Evolutionary conservation across 371 early-diverging fungal genomes (phyloP).

Genomic region (Dichotomocladium elegans): DNA sequence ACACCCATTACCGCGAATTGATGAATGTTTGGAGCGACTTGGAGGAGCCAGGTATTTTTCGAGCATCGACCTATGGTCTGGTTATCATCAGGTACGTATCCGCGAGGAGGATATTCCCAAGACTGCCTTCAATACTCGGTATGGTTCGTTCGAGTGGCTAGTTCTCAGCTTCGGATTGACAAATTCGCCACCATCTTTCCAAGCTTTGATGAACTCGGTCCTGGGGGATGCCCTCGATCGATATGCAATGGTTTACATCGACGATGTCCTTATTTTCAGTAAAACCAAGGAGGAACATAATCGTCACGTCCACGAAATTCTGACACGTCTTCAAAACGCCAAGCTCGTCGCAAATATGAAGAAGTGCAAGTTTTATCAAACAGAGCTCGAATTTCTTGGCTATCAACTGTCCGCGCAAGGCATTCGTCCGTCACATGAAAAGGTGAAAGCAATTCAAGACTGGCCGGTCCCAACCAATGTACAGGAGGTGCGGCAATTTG

Average conservation of each 20-base stretch:
- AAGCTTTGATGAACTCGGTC: constrained; percentile 32
- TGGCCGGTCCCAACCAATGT: constrained; percentile 36
- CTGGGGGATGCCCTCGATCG: constrained; percentile 31
- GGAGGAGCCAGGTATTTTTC: constrained; percentile 34
- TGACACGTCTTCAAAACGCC: constrained; percentile 24
- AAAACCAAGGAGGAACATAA: constrained; percentile 42
- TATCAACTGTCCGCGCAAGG: constrained; percentile 26
- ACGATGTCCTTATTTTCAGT: constrained; percentile 58
- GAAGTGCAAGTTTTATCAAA: constrained; percentile 51
- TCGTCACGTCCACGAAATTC: constrained; percentile 28
- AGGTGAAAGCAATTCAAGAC: constrained; percentile 25
- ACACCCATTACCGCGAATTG: constrained; percentile 41
- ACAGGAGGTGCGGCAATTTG: constrained; percentile 27
- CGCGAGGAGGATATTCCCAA: constrained; percentile 13
- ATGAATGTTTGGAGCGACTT: constrained; percentile 40
- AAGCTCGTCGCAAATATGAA: constrained; percentile 31
- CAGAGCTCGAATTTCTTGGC: constrained; percentile 41
- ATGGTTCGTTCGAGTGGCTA: constrained; percentile 41
- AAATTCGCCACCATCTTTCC: constrained; percentile 45
- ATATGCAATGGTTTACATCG: constrained; percentile 44
- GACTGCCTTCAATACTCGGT: constrained; percentile 26
- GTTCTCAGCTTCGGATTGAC: constrained; percentile 50
- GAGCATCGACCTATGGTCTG: constrained; percentile 40
- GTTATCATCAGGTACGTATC: constrained; percentile 38
- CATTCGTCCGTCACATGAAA: constrained; percentile 13